Evolutionary conservation across 371 early-diverging fungal genomes (phyloP), one percentile per base, ranked within the genome.

Genomic region (Actinomortierella wolfii): DNA sequence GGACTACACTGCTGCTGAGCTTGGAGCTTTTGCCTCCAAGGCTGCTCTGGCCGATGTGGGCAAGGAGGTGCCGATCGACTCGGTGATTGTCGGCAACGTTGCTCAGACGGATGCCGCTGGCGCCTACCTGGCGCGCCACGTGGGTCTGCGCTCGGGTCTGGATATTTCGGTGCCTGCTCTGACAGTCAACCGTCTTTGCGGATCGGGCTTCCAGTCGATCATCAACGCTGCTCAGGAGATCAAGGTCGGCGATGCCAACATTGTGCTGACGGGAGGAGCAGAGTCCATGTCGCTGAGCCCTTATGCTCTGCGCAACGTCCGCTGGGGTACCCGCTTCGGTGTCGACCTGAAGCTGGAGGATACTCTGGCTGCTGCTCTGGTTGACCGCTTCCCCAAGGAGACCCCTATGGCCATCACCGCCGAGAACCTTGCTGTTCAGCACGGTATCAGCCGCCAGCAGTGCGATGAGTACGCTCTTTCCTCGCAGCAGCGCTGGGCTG

Each of bases 361-460:
- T 77, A 85, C 94, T 5, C 77, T 97, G 46, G 91, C 93, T 67
- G 83, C 92, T 39, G 89, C 89, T 11, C 80, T 98, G 61, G 86
- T 92, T 18, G 98, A 97, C 83, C 88, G 88, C 61, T 95, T 87
- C 78, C 96, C 97, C 17, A 85, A 73, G 34, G 82, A 83, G 44
- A 87, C 89, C 2, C 96, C 96, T 17, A 97, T 99, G 97, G 97
- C 94, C 53, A 92, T 96, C 70, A 97, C 98, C 11, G 95, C 97
- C 61, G 99, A 99, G 81, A 94, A 95, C 64, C 81, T 97, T 57
- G 95, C 89, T n/a, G 82, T 86, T 39, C 77, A 93, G 80, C 92
- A 94, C 83, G 77, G 80, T 51, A 86, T 99, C 55, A 83, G 91
- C 4, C 89, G 95, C 39, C 77, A 86, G 57, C 87, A 92, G n/a